phyloP scores from a whole-genome alignment of 345 rosid species.

The Geranium rotundifolium region DNA sequence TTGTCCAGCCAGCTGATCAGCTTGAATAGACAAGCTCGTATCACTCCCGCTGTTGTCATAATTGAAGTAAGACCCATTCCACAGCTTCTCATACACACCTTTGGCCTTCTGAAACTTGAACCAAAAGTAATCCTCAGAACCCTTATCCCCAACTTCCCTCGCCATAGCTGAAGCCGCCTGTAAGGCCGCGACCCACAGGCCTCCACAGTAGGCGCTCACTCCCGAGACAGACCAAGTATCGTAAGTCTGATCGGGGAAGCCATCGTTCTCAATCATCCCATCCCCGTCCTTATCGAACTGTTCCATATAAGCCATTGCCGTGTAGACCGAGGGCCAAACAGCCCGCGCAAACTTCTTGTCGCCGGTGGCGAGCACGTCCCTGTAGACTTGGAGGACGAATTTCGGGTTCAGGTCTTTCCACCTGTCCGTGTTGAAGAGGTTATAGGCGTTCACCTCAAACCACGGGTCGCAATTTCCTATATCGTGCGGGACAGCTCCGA shows the following conservation, averaged over 20 bases:
- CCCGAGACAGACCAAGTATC: conserved; percentile 90
- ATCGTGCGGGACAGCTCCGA: conserved; percentile 95
- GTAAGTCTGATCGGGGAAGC: conserved; percentile 94
- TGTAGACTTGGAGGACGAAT: conserved; percentile 83
- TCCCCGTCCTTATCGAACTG: conserved; percentile 92
- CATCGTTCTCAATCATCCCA: conserved; percentile 93
- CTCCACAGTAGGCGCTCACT: conserved; percentile 80
- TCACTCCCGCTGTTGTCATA: too few relatives aligned
- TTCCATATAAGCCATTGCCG: conserved; percentile 88
- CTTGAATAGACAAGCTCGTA: too few relatives aligned
- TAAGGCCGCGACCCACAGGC: conserved; percentile 87
- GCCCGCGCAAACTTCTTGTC: conserved; percentile 67
- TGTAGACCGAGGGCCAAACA: conserved; percentile 88
- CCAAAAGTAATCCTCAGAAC: conserved; percentile 62
- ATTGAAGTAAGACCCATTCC: too few relatives aligned
- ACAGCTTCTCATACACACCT: too few relatives aligned
- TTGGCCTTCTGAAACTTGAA: conserved; percentile 75
- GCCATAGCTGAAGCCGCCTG: conserved; percentile 96
- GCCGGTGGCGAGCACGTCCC: conserved; percentile 82
- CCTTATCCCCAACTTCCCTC: conserved; percentile 59
- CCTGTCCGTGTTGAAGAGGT: conserved; percentile 48
- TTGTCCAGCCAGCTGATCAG: too few relatives aligned
- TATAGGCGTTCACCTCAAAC: conserved; percentile 81
- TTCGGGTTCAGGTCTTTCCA: conserved; percentile 98
- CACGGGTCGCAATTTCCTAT: conserved; percentile 75